Conservation (phyloP, 2,329 filamentous ascomycete species). For the Pseudocercospora eumusae region DNA sequence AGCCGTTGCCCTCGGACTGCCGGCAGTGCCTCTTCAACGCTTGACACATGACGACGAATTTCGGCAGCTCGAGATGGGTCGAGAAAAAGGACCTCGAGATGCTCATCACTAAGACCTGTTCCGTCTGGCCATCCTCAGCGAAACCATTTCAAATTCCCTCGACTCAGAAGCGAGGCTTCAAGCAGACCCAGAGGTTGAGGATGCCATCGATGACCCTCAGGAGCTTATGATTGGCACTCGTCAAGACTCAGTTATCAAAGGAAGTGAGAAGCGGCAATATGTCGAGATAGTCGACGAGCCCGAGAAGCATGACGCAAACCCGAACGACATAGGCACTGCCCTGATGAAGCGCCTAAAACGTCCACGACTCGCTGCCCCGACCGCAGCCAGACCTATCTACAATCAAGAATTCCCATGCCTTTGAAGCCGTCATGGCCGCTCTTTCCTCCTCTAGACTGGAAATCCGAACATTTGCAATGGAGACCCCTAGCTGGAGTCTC, state of each 20-base stretch:
- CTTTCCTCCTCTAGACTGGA: not conserved
- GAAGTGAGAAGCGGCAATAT: not conserved
- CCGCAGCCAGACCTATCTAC: not conserved
- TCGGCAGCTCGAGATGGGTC: not conserved
- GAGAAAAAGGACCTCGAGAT: not conserved
- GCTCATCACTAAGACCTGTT: not conserved
- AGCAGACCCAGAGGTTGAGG: not conserved
- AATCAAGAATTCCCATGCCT: not conserved
- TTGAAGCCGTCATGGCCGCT: not conserved
- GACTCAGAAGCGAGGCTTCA: not conserved
- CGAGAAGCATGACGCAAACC: too few relatives aligned
- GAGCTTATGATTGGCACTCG: not conserved
- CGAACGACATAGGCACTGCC: not conserved
- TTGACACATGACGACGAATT: not conserved
- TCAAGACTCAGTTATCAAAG: not conserved
- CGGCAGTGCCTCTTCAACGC: not conserved
- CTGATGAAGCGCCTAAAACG: not conserved
- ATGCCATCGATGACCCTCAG: not conserved
- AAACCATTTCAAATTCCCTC: not conserved
- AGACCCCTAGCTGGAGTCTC: not conserved
- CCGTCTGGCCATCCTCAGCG: not conserved
- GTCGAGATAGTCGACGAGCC: not conserved
- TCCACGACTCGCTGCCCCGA: not conserved
- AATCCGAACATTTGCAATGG: not conserved
- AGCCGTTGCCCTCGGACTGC: not conserved